Percentiles rank a stretch among this genome's conserved stretches.
Evolutionary conservation across 2,329 filamentous ascomycete genomes (phyloP).

Genomic region (Didymella exigua): DNA sequence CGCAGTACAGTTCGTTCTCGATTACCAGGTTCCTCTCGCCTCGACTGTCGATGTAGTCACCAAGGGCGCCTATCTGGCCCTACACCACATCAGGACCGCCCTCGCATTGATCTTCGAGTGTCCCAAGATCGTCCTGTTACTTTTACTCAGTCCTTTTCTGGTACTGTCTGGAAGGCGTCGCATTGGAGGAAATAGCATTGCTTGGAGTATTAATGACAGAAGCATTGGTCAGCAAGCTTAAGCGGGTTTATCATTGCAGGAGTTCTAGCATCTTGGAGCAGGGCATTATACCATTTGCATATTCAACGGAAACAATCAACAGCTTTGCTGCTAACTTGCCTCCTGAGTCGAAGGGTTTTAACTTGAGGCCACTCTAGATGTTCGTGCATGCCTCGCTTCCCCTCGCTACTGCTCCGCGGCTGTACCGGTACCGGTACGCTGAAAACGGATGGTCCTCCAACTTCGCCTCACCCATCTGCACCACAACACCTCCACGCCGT

Average conservation of each 20-base stretch:
- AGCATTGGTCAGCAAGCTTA: conserved; percentile 1
- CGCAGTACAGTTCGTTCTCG: background rate
- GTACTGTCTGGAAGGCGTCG: background rate
- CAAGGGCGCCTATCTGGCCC: background rate
- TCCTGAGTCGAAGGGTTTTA: background rate
- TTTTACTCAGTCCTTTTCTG: background rate
- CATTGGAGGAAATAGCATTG: background rate
- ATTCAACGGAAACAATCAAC: conserved; percentile 19
- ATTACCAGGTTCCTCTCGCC: background rate
- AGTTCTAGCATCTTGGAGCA: conserved; percentile 14
- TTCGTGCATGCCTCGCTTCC: background rate
- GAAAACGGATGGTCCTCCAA: background rate
- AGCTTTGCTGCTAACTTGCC: background rate
- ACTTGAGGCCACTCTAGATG: background rate
- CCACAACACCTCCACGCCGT: background rate
- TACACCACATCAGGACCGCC: background rate
- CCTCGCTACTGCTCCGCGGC: background rate
- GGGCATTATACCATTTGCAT: conserved; percentile 20
- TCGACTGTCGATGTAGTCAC: background rate
- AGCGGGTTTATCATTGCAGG: conserved; percentile 14
- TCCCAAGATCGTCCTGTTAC: background rate
- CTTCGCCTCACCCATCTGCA: background rate
- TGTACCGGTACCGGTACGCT: too few relatives aligned
- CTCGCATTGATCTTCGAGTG: background rate
- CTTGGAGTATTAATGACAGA: conserved; percentile 3